Evolutionary conservation across 495 filamentous ascomycete genomes (phyloP), one percentile per base, ranked within the genome.

Genomic region (Daldinia concentrica): DNA sequence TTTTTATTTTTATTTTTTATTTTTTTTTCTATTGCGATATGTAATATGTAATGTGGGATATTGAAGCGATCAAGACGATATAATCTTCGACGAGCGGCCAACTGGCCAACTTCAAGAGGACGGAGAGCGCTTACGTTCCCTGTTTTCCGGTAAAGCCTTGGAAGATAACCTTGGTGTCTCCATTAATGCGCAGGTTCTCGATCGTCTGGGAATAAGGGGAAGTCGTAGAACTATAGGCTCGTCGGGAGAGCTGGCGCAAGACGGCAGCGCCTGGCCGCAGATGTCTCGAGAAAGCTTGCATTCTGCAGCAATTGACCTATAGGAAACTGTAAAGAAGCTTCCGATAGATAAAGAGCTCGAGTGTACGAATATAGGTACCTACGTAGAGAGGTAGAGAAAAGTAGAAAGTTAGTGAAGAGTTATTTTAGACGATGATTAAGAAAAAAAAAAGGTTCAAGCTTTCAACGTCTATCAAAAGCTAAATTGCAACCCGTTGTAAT

Each of bases 141-240:
- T 99, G 95, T 85, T 92, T 96, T 77, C 95, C 95, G 12, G 95
- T 99, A 82, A 99, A 98, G 62, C 95, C 95, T 84, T 99, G 95
- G 86, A 88, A 99, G 74, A 99, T 85, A 60, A 99, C 93, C 83
- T 92, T 93, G 63, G 95, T 99, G 58, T 98, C 89, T 78, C 82
- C 81, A 80, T 92, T 97, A 82, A 99, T 93, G 80, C 93, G 91
- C 71, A 99, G 88, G 86, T 98, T 98, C 72, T 91, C 85, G 80
- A 91, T 89, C 48, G 96, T 98, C 70, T 88, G 81, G 64, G 91
- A 87, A 79, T 99, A 99, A 60, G 86, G 85, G 58, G 88, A 86
- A 55, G 84, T 85, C 63, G 87, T 82, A 37, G 90, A 88, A 77
- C 91, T 86, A 82, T 95, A 95, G 66, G 81, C 81, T 71, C 91